A percentile compares a stretch with the other conserved stretches of the same genome.
Evolutionary conservation across 2,329 filamentous ascomycete genomes (phyloP).

Genomic region (Verticillium alfalfae): DNA sequence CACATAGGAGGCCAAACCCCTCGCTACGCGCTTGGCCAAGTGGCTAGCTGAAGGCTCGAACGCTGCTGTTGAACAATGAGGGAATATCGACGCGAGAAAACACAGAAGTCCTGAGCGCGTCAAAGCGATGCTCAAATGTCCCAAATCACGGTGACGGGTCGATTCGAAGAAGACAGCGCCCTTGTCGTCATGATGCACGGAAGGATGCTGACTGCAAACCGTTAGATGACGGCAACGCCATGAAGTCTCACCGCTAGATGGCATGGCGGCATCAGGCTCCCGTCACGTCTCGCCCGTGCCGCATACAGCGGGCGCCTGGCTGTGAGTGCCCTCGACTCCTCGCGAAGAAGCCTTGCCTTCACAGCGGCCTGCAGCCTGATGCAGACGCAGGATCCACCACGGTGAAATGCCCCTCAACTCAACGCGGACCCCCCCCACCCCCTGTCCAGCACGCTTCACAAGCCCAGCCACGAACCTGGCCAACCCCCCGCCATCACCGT

Average conservation of each 20-base stretch:
- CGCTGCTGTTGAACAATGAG: background rate
- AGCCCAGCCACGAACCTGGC: background rate
- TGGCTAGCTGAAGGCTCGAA: background rate
- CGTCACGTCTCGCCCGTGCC: background rate
- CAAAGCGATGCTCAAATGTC: background rate
- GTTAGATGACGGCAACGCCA: background rate
- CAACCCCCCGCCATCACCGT: background rate
- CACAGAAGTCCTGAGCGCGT: background rate
- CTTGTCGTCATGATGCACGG: background rate
- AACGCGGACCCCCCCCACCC: background rate
- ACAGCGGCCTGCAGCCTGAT: background rate
- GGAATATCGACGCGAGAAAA: background rate
- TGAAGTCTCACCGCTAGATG: background rate
- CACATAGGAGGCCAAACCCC: background rate
- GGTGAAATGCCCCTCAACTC: background rate
- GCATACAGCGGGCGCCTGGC: background rate
- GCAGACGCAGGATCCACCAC: background rate
- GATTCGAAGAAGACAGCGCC: background rate
- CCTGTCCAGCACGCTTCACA: background rate
- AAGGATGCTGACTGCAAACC: background rate
- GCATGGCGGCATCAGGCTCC: background rate
- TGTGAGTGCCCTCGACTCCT: background rate
- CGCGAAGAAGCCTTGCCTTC: background rate
- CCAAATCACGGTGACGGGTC: background rate
- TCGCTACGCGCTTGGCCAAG: background rate